Base-by-base conservation (phyloP, 495 filamentous ascomycete species). In the Poronia punctata region DNA sequence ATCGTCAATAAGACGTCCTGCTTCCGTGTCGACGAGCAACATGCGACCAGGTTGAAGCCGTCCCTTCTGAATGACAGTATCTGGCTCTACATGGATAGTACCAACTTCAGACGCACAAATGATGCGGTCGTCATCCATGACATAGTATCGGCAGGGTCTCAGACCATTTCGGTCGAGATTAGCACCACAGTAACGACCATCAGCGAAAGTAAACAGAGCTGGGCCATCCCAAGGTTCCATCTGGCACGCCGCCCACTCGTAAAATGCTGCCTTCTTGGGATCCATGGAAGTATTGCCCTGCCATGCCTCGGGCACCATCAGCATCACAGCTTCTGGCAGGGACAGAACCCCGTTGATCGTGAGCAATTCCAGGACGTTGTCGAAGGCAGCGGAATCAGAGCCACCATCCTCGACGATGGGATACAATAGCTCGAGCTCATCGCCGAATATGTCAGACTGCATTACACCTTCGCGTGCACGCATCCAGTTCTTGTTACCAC, bases 401-500 rank as follows among this genome's bases (percentile, higher is more conserved):
- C 92, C 92, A 40, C 90, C 92, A 53, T 95, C 88, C 67, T 99
- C 92, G 38, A 99, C 84, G 45, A 99, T 89, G 4, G 92, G 92
- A 53, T 96, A 97, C 16, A 99, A 73, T 40, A 67, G 65, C 57
- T 99, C 87, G 1, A 99, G 82, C 60, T 95, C 89, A 20, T 94
- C 88, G 35, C 85, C 86, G 53, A 99, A 97, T 38, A 95, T 75
- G 28, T 86, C 79, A 5, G 93, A 97, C 54, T 85, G 83, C 72
- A 99, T 84, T 38, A 95, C 84, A 62, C 92, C 93, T 61, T 99
- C 92, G 59, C 92, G 82, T 35, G 92, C 90, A 42, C 92, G 80
- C 92, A 99, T 99, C 92, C 93, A 99, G 68, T 99, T 99, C 75
- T 99, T 99, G 71, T 99, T 99, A 34, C 92, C 92, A 52, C 92